Base-by-base conservation (phyloP, 176 grass and related monocot species). In the Dactylis glomerata region DNA sequence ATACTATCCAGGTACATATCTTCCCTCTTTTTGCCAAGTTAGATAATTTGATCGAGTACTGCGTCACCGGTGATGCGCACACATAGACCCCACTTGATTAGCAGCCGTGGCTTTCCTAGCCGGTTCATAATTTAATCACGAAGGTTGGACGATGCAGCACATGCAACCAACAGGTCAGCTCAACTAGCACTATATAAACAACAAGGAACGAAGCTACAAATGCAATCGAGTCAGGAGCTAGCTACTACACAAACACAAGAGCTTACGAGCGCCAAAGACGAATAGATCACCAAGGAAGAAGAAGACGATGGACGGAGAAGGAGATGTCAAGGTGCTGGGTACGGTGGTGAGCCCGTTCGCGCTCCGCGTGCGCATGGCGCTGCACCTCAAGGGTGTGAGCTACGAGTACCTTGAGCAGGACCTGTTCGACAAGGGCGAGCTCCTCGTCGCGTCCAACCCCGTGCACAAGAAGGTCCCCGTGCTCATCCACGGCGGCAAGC, bases 401-500 rank as follows among this genome's bases (percentile, higher is more conserved):
- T 87, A 91, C 68, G 37, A 75, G 20, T 82, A 86, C 83, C 13
- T 73, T 6, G 69, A 73, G 13, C 69, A 73, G 69, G 41, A 73
- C 41, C 23, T 73, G 2, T 71, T 71, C 68, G 0, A 42, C 68
- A 71, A 71, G 68, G 23, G 68, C n/a, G 38, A 71, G n/a, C 68
- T 71, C 37, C 12, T 62, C 26, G 26, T 66, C 15, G 33, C 17
- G 16, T 66, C 62, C 31, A 66, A 66, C 31, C 63, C 92, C 10
- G 81, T 88, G 80, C 79, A 95, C 73, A 84, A 90, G 56, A 92
- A 88, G 67, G 50, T 95, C 0, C 90, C 92, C 5, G 90, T 95
- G 51, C 82, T 95, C 75, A 82, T 95, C 83, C 93, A 90, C 82
- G 66, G 81, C 10, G 84, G 81, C 19, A 76, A 23, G 80, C 82